Percentiles rank a stretch among this genome's conserved stretches.
Evolutionary conservation across 2,329 filamentous ascomycete genomes (phyloP).

Genomic region (Trichoderma lentiforme): DNA sequence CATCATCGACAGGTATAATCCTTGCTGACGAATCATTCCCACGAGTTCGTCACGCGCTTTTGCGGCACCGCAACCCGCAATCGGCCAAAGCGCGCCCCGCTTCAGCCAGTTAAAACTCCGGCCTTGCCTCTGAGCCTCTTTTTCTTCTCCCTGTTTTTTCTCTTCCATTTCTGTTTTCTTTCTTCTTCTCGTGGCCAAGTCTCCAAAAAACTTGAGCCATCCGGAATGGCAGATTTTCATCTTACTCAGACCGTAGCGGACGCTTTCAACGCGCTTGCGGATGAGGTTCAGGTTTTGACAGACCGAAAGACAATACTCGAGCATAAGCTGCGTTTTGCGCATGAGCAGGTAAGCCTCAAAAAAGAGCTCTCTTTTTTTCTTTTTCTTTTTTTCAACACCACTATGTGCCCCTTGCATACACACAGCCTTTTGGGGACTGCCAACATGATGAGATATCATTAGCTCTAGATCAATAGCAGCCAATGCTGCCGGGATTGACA

Average conservation of each 20-base stretch:
- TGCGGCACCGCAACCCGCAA: not conserved
- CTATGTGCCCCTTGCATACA: not conserved
- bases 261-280: slow-evolving; percentile 62
- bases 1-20: not conserved
- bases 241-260: slow-evolving; percentile 57
- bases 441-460: slow-evolving; percentile 49
- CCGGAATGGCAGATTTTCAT: slow-evolving; percentile 38
- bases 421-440: slow-evolving; percentile 16
- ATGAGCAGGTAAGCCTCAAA: slow-evolving; percentile 59
- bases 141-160: slow-evolving; percentile 21
- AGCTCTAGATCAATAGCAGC: slow-evolving; percentile 84
- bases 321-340: slow-evolving; percentile 64
- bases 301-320: slow-evolving; percentile 64
- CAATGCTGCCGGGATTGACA: slow-evolving; percentile 57
- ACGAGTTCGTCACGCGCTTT: not conserved
- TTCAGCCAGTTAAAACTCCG: slow-evolving; percentile 18
- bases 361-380: slow-evolving; percentile 12
- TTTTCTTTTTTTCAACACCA: slow-evolving; percentile 2
- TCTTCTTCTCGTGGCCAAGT: slow-evolving; percentile 17
- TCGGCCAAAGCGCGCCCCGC: slow-evolving; percentile 16
- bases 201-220: slow-evolving; percentile 8
- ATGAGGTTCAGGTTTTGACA: slow-evolving; percentile 61
- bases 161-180: slow-evolving; percentile 21
- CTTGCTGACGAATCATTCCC: slow-evolving; percentile 16
- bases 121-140: slow-evolving; percentile 17